A percentile compares a stretch with the other conserved stretches of the same genome.
Conservation (phyloP, 208 protist genomes). For the Porcisia deanei region DNA sequence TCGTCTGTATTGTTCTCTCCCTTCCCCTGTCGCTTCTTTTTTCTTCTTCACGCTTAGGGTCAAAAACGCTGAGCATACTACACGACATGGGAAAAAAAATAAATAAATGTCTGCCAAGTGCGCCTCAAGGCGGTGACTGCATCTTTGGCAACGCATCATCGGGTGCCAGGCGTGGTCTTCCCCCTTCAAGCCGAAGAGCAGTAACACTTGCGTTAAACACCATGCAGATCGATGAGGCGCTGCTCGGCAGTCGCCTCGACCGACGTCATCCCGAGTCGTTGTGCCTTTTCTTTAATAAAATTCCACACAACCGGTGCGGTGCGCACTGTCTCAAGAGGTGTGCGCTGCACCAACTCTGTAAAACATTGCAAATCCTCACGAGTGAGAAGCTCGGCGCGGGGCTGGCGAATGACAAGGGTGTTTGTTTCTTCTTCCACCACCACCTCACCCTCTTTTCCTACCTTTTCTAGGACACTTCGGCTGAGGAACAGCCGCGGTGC, state of each 20-base stretch:
- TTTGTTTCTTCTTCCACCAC: slow-evolving; percentile 40
- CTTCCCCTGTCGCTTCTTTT: background rate
- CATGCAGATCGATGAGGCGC: slow-evolving; percentile 7
- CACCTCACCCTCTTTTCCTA: slow-evolving; percentile 52
- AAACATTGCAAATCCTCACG: slow-evolving; percentile 49
- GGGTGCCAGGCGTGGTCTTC: background rate
- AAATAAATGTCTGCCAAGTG: background rate
- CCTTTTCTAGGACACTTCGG: slow-evolving; percentile 65
- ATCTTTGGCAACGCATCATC: background rate
- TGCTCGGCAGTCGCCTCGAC: slow-evolving; percentile 14
- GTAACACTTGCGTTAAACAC: background rate
- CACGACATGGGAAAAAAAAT: background rate
- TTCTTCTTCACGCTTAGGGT: background rate
- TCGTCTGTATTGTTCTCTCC: too few relatives aligned
- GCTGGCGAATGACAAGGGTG: slow-evolving; percentile 37
- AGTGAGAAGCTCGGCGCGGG: slow-evolving; percentile 45
- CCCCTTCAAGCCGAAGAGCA: too few relatives aligned
- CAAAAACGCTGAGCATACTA: background rate
- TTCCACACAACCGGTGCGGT: slow-evolving; percentile 48
- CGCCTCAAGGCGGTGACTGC: background rate
- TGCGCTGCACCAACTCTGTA: slow-evolving; percentile 40
- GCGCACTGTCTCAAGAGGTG: slow-evolving; percentile 44
- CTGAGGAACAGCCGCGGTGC: slow-evolving; percentile 42
- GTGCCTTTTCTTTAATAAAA: slow-evolving; percentile 64
- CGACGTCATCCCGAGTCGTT: slow-evolving; percentile 32